Conservation (phyloP, 495 filamentous ascomycete species). For the Monascus purpureus region DNA sequence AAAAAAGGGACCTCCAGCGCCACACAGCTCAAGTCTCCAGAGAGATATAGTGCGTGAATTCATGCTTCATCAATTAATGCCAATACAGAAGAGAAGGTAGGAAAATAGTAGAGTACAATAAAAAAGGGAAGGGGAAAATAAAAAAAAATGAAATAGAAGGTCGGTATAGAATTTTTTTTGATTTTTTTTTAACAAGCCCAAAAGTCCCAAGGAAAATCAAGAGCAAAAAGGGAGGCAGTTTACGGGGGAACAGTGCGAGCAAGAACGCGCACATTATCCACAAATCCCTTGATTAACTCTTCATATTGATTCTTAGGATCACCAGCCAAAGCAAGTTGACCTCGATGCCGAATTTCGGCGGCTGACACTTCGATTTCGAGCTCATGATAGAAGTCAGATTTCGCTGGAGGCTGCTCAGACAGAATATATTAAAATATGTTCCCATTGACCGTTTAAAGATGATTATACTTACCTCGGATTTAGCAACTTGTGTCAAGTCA, state of each 20-base stretch:
- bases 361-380: slow-evolving; percentile 74
- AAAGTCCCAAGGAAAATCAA: too few species aligned
- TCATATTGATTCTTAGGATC: slow-evolving; percentile 52
- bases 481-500: slow-evolving; percentile 78
- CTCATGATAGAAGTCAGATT: slow-evolving; percentile 64
- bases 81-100: neutral
- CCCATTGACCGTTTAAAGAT: neutral
- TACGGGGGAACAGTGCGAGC: slow-evolving; percentile 35
- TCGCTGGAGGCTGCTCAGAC: slow-evolving; percentile 19
- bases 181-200: too few species aligned
- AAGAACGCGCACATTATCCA: slow-evolving; percentile 68
- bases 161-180: too few species aligned
- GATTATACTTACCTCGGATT: slow-evolving; percentile 37
- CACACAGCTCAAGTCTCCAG: too few species aligned
- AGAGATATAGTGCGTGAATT: too few species aligned
- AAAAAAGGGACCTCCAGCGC: too few species aligned
- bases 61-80: neutral
- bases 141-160: too few species aligned
- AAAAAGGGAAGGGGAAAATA: slow-evolving; percentile 5
- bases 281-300: slow-evolving; percentile 62
- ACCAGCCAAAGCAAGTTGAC: slow-evolving; percentile 38
- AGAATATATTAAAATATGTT: neutral
- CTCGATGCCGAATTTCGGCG: slow-evolving; percentile 53
- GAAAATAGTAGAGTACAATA: too few species aligned
- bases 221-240: too few species aligned